Evolutionary conservation across 306 rosid species (phyloP).

Genomic region (Dryas drummondii): DNA sequence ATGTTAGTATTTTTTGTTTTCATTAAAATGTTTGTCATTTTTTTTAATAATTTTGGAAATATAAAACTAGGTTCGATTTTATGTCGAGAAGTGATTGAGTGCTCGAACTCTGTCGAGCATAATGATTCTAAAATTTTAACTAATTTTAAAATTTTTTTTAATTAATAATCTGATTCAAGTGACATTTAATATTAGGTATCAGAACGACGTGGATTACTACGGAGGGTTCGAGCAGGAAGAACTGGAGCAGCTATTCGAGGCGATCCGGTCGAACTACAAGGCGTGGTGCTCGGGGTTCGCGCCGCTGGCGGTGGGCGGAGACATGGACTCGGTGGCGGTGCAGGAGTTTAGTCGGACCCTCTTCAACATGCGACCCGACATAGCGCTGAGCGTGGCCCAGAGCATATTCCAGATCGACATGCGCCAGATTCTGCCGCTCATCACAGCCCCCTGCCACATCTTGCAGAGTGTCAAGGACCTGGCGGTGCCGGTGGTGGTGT

Average conservation of each 20-base stretch:
- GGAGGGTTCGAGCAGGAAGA: constrained; percentile 88
- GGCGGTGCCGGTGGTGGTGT: constrained; percentile 77
- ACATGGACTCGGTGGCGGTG: constrained; percentile 80
- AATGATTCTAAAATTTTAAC: no score
- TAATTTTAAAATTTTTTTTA: no score
- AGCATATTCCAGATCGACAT: constrained; percentile 72
- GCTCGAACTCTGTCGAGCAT: no score
- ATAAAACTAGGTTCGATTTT: no score
- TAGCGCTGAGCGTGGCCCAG: constrained; percentile 56
- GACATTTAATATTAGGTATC: constrained; percentile 37
- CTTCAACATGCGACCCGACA: constrained; percentile 90
- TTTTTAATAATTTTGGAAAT: no score
- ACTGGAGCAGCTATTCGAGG: constrained; percentile 59
- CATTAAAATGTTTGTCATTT: no score
- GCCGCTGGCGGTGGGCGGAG: constrained; percentile 78
- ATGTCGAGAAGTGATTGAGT: no score
- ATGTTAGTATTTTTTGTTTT: no score
- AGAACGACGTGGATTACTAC: constrained; percentile 71
- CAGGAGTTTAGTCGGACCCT: constrained; percentile 89
- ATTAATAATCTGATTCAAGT: no score
- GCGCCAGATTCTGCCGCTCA: constrained; percentile 50
- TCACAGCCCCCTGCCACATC: constrained; percentile 70
- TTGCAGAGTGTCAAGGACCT: constrained; percentile 70
- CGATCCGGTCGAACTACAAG: constrained; percentile 67
- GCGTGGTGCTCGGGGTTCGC: constrained; percentile 90